Percentiles rank a stretch among this genome's conserved stretches.
Conservation (phyloP, 495 filamentous ascomycete species). For the Xylaria scruposa region DNA sequence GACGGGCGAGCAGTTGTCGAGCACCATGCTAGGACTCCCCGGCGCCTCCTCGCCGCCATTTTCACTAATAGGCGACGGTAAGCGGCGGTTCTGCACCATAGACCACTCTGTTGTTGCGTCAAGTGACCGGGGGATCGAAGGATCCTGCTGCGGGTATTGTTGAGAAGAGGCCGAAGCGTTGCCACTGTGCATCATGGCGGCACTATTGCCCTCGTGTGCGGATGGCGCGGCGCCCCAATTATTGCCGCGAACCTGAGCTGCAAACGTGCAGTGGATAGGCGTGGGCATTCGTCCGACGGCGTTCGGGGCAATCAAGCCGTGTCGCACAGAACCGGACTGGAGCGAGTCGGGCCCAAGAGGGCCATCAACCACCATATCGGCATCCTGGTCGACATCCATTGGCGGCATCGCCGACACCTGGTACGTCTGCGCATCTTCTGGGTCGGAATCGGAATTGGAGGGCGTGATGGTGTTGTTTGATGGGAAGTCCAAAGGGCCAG, state of each 20-base stretch:
- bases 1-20: conserved; percentile 40
- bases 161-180: conserved; percentile 37
- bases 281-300: conserved; percentile 57
- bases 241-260: conserved; percentile 53
- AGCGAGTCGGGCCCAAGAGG: conserved; percentile 38
- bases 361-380: conserved; percentile 56
- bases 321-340: conserved; percentile 40
- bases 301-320: conserved; percentile 36
- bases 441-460: conserved; percentile 43
- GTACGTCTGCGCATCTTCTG: conserved; percentile 40
- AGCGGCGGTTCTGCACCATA: conserved; percentile 58
- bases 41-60: conserved; percentile 59
- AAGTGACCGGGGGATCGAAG: conserved; percentile 43
- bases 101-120: conserved; percentile 52
- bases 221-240: conserved; percentile 43
- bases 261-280: conserved; percentile 59
- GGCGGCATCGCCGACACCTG: conserved; percentile 30
- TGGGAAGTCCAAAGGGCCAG: conserved; percentile 41
- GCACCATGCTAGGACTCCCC: conserved; percentile 46
- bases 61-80: conserved; percentile 77
- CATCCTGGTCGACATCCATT: conserved; percentile 57
- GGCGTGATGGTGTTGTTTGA: conserved; percentile 45
- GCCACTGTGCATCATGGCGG: conserved; percentile 41
- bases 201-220: conserved; percentile 3
- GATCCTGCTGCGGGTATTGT: conserved; percentile 33